Evolutionary conservation across 768 basidiomycete genomes (phyloP).

Genomic region (Ephemerocybe angulata): DNA sequence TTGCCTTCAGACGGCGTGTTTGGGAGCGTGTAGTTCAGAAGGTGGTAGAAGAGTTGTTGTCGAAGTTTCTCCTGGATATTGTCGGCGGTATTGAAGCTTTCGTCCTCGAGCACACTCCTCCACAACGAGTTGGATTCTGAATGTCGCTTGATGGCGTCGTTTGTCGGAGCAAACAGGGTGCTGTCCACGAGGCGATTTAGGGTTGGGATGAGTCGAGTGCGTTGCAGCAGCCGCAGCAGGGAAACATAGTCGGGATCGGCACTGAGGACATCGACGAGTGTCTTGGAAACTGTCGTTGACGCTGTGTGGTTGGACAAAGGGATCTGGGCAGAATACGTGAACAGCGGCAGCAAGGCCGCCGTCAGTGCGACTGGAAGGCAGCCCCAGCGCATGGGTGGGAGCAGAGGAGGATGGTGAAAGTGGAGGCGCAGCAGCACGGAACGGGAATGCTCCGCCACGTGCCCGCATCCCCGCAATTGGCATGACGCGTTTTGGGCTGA

Average conservation of each 20-base stretch:
- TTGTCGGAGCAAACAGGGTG: constrained; percentile 94
- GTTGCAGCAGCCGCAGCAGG: constrained; percentile 74
- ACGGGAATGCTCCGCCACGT: background rate
- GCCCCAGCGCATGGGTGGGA: constrained; percentile 7
- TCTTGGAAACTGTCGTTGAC: constrained; percentile 37
- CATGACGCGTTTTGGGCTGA: background rate
- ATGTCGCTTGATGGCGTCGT: constrained; percentile 75
- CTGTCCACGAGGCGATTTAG: constrained; percentile 79
- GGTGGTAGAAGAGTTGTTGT: constrained; percentile 91
- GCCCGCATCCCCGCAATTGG: background rate
- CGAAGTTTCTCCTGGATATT: constrained; percentile 82
- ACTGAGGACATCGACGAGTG: constrained; percentile 76
- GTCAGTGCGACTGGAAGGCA: constrained; percentile 20
- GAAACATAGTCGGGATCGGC: constrained; percentile 74
- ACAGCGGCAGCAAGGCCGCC: constrained; percentile 26
- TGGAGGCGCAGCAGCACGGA: constrained; percentile 11
- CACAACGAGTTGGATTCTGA: constrained; percentile 33
- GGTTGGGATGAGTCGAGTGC: constrained; percentile 84
- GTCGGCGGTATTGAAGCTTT: constrained; percentile 47
- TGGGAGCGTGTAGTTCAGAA: constrained; percentile 76
- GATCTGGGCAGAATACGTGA: constrained; percentile 30
- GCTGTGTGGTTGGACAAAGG: constrained; percentile 20
- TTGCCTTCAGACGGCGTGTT: constrained; percentile 38
- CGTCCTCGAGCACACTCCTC: constrained; percentile 35
- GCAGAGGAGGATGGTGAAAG: constrained; percentile 10